Conservation (phyloP, 768 basidiomycete species). For the Psilocybe subaeruginosa region DNA sequence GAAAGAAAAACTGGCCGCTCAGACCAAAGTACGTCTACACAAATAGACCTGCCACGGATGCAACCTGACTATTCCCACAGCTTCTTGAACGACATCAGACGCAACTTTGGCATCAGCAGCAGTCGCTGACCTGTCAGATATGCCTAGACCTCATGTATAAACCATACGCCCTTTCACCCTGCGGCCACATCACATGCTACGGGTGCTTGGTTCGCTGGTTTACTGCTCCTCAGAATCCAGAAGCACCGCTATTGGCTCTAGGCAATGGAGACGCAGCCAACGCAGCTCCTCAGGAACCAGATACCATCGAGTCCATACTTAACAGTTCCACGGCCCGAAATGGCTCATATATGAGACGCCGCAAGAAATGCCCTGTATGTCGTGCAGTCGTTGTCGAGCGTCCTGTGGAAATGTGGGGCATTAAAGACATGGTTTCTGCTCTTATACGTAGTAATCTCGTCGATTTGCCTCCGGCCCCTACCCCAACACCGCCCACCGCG, state of each 20-base stretch:
- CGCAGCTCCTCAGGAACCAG: slow-evolving; percentile 1
- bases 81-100: slow-evolving; percentile 55
- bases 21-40: slow-evolving; percentile 37
- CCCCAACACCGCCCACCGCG: slow-evolving; percentile 22
- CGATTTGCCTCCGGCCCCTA: slow-evolving; percentile 27
- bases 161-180: slow-evolving; percentile 76
- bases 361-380: slow-evolving; percentile 78
- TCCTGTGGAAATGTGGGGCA: slow-evolving; percentile 71
- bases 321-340: slow-evolving; percentile 44
- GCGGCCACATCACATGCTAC: slow-evolving; percentile 76
- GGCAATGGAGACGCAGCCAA: slow-evolving; percentile 33
- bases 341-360: slow-evolving; percentile 50
- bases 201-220: slow-evolving; percentile 80
- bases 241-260: slow-evolving; percentile 31
- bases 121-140: slow-evolving; percentile 76
- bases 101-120: slow-evolving; percentile 56
- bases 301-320: slow-evolving; percentile 21
- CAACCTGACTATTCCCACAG: slow-evolving; percentile 29
- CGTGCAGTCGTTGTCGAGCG: slow-evolving; percentile 60
- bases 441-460: slow-evolving; percentile 58
- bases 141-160: slow-evolving; percentile 76
- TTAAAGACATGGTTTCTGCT: slow-evolving; percentile 65
- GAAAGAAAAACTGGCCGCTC: slow-evolving; percentile 44
- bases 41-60: background rate
- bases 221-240: slow-evolving; percentile 39